phyloP scores from a whole-genome alignment of 192 early-diverging fungal species.

The Paraglomus brasilianum region DNA sequence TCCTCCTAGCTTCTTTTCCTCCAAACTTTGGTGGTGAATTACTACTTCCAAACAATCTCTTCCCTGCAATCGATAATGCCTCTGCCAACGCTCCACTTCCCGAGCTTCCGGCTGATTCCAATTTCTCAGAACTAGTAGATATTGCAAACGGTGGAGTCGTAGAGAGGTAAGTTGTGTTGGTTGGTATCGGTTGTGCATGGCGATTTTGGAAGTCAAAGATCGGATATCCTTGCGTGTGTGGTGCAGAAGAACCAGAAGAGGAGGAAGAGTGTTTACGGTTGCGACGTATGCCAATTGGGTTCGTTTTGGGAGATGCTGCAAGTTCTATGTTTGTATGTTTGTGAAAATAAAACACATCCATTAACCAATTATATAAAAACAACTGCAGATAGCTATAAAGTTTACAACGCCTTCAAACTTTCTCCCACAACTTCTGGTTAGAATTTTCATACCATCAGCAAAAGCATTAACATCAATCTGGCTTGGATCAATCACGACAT shows the following conservation, averaged over 20 bases:
- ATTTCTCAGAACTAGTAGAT: conserved; percentile 35
- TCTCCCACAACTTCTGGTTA: background rate
- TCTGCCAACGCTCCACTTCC: conserved; percentile 52
- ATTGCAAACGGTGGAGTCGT: conserved; percentile 47
- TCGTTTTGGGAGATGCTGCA: conserved; percentile 26
- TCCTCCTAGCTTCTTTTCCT: conserved; percentile 33
- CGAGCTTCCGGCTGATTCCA: conserved; percentile 35
- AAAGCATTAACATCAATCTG: conserved; percentile 72
- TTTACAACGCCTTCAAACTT: background rate
- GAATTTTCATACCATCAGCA: conserved; percentile 60
- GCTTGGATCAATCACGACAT: conserved; percentile 69
- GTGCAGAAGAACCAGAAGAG: too few relatives aligned
- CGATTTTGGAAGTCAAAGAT: conserved; percentile 30
- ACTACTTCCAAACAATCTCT: conserved; percentile 52
- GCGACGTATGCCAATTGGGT: background rate
- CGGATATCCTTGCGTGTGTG: too few relatives aligned
- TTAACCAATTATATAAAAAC: background rate
- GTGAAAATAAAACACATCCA: background rate
- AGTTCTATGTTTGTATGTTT: conserved; percentile 35
- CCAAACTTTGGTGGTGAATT: conserved; percentile 50
- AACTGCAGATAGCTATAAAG: background rate
- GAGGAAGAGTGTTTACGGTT: too few relatives aligned
- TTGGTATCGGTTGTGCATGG: conserved; percentile 33
- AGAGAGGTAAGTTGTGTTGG: conserved; percentile 31
- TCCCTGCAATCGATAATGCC: conserved; percentile 54